Percentiles rank a stretch among this genome's conserved stretches.
Evolutionary conservation across 2,329 filamentous ascomycete species (phyloP).

Genomic region (Colletotrichum sidae): DNA sequence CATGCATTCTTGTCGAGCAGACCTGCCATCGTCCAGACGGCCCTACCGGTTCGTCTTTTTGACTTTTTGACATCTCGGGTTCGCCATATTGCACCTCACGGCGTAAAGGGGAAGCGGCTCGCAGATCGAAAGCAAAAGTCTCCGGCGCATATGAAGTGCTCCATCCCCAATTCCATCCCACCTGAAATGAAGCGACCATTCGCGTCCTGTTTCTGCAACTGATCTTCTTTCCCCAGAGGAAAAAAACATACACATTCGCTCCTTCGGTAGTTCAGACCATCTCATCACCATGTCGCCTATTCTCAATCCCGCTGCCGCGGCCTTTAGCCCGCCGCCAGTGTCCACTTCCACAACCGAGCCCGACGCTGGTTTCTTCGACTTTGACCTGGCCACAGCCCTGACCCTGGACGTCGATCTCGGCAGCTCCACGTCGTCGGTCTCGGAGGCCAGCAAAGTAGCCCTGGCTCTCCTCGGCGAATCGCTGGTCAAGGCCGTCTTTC

Average conservation of each 20-base stretch:
- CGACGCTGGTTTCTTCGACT: not conserved
- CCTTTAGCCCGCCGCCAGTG: conserved; percentile 12
- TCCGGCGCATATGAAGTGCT: not conserved
- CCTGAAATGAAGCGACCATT: not conserved
- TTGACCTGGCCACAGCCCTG: conserved; percentile 1
- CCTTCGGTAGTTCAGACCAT: not conserved
- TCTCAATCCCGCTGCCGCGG: conserved; percentile 12
- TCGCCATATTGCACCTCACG: conserved; percentile 2
- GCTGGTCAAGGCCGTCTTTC: conserved; percentile 7
- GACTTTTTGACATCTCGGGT: conserved; percentile 12
- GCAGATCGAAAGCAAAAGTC: not conserved
- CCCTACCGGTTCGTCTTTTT: conserved; percentile 13
- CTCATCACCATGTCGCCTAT: conserved; percentile 3
- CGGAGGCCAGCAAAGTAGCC: conserved; percentile 5
- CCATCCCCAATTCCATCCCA: not conserved
- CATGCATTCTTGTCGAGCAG: conserved; percentile 1
- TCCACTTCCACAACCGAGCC: not conserved
- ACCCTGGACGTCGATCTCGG: conserved; percentile 6
- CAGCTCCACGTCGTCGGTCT: not conserved
- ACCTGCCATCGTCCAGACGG: conserved; percentile 5
- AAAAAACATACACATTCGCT: not conserved
- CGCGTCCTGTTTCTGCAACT: not conserved
- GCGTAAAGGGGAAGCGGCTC: conserved; percentile 14
- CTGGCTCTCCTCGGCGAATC: conserved; percentile 16
- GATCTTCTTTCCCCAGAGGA: too few species aligned